phyloP scores from a whole-genome alignment of 352 stramenopile species.

The Globisporangium rhizosaccharum region DNA sequence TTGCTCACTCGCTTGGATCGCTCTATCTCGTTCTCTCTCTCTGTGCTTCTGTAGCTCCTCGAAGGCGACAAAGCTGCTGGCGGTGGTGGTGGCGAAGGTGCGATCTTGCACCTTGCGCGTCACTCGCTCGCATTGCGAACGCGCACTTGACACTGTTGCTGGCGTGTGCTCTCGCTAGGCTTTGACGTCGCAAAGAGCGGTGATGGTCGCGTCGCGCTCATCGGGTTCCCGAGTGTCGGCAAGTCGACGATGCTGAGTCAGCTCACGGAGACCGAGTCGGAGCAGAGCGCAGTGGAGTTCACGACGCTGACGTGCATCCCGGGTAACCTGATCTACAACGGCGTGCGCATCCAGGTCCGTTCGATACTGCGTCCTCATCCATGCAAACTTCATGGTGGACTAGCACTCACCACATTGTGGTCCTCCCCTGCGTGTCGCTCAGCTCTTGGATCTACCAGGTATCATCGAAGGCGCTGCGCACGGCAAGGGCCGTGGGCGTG shows the following conservation, averaged over 20 bases:
- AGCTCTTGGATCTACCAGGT: conserved; percentile 98
- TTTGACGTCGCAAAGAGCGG: conserved; percentile 94
- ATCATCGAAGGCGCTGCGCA: conserved; percentile 99
- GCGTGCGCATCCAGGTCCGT: conserved; percentile 92
- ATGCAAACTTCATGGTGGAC: neutral
- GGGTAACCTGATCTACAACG: conserved; percentile 94
- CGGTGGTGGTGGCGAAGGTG: conserved; percentile 75
- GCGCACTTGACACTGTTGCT: neutral
- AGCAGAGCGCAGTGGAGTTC: conserved; percentile 97
- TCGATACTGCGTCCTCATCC: conserved; percentile 2
- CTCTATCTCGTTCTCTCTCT: neutral
- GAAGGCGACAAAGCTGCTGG: conserved; percentile 75
- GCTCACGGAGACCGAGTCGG: conserved; percentile 95
- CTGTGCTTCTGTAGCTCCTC: conserved; percentile 40
- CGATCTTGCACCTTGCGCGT: neutral
- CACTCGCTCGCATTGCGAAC: neutral
- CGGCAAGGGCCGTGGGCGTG: conserved; percentile 94
- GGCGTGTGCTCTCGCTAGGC: conserved; percentile 28
- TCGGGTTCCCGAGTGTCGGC: conserved; percentile 90
- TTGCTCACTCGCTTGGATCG: conserved; percentile 3
- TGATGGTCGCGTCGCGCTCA: conserved; percentile 96
- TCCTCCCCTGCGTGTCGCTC: neutral
- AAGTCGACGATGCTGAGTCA: conserved; percentile 89
- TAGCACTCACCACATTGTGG: neutral
- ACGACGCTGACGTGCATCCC: conserved; percentile 98